Evolutionary conservation across 805 yeast species (phyloP).

Genomic region (Myxozyma sirexii): DNA sequence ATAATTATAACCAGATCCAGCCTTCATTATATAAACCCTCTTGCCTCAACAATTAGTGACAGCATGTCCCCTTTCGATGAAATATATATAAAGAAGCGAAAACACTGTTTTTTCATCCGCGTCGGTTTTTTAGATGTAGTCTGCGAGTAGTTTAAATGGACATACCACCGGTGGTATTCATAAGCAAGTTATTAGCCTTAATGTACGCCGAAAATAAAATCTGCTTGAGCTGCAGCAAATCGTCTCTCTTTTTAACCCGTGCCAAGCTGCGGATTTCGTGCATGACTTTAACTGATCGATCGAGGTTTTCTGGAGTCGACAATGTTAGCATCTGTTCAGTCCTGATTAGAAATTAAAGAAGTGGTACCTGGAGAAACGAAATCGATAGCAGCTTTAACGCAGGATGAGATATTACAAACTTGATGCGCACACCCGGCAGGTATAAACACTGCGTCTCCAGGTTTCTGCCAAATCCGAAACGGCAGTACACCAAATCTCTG

Average conservation of each 20-base stretch:
- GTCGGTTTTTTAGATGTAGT: too few relatives aligned
- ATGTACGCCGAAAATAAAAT: constrained; percentile 24
- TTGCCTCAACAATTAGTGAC: neutral
- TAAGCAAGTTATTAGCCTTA: constrained; percentile 1
- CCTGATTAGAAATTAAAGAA: neutral
- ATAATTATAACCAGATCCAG: too few relatives aligned
- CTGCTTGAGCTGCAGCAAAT: constrained; percentile 28
- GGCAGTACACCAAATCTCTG: constrained; percentile 22
- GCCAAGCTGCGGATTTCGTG: constrained; percentile 25
- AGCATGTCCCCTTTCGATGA: neutral
- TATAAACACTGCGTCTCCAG: constrained; percentile 33
- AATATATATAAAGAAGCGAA: too few relatives aligned
- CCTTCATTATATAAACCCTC: too few relatives aligned
- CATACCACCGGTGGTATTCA: too few relatives aligned
- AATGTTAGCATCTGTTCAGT: neutral
- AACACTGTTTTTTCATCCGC: neutral
- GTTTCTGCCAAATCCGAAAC: constrained; percentile 27
- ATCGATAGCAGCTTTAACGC: constrained; percentile 28
- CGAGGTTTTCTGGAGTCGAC: constrained; percentile 17
- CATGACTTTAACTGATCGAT: constrained; percentile 15
- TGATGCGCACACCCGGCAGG: constrained; percentile 35
- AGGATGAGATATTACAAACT: constrained; percentile 31
- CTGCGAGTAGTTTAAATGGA: too few relatives aligned
- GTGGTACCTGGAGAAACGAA: constrained; percentile 31
- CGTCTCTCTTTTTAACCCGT: constrained; percentile 26